Conservation (phyloP, 176 grass and related monocot species). For the Hordeum marinum region DNA sequence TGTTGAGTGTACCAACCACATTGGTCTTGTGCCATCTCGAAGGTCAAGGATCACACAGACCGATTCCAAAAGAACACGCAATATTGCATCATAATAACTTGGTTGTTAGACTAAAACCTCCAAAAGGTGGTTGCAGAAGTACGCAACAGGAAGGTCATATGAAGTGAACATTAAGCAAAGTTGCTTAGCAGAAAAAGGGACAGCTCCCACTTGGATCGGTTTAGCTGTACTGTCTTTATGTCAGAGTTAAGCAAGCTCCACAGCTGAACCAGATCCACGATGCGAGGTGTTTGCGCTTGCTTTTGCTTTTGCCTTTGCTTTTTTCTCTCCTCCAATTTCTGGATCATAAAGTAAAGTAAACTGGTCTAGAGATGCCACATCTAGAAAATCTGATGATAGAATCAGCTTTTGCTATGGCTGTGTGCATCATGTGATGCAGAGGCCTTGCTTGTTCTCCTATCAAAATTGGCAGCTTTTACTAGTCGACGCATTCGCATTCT, state of each 20-base stretch:
- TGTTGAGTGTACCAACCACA: constrained; percentile 91
- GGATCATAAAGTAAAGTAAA: constrained; percentile 34
- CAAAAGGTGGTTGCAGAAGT: constrained; percentile 6
- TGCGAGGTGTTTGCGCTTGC: neutral
- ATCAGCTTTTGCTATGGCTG: neutral
- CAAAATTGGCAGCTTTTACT: too few species aligned
- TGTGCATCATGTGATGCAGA: too few species aligned
- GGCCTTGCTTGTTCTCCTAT: neutral
- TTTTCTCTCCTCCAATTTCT: constrained; percentile 6
- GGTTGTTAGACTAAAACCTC: constrained; percentile 7
- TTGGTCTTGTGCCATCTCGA: constrained; percentile 80
- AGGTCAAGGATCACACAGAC: constrained; percentile 39
- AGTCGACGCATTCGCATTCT: neutral
- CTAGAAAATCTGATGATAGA: neutral
- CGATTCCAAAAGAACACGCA: constrained; percentile 3
- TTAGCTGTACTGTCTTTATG: constrained; percentile 22
- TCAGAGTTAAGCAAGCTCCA: constrained; percentile 32
- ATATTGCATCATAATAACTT: neutral
- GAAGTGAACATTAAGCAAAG: constrained; percentile 43
- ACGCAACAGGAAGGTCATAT: constrained; percentile 2
- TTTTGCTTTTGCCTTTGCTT: constrained; percentile 4
- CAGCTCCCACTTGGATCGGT: constrained; percentile 15
- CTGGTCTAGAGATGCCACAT: neutral
- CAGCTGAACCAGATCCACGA: constrained; percentile 37
- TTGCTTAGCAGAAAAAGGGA: constrained; percentile 11